Evolutionary conservation across 352 stramenopile species (phyloP).

Genomic region (Globisporangium carolinianum): DNA sequence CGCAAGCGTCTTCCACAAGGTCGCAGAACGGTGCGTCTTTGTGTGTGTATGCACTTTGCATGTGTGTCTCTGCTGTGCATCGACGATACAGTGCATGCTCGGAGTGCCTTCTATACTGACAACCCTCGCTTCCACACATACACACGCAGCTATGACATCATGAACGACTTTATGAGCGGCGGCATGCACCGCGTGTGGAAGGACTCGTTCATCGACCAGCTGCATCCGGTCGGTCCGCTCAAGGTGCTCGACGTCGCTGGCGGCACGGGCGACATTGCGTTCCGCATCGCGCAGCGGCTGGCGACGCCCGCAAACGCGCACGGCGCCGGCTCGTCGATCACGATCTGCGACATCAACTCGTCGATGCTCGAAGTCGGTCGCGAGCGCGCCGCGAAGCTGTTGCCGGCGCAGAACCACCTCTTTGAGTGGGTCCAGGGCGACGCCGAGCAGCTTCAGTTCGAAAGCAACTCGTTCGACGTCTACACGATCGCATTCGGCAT

Average conservation of each 20-base stretch:
- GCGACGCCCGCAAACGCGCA: conserved; percentile 17
- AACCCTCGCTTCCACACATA: too few relatives aligned
- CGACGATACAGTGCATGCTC: too few relatives aligned
- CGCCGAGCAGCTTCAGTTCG: conserved; percentile 94
- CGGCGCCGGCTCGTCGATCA: conserved; percentile 72
- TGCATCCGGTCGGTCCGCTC: conserved; percentile 70
- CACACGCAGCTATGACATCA: conserved; percentile 89
- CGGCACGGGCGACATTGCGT: conserved; percentile 98
- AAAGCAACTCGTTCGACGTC: conserved; percentile 94
- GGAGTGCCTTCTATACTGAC: too few relatives aligned
- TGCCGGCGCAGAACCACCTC: conserved; percentile 47
- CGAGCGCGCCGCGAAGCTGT: conserved; percentile 73
- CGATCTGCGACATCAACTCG: conserved; percentile 98
- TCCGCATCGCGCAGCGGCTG: conserved; percentile 91
- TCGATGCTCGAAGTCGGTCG: conserved; percentile 97
- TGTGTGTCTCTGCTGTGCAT: background rate
- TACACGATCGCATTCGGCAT: conserved; percentile 99
- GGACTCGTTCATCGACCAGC: conserved; percentile 91
- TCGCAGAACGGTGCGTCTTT: conserved; percentile 89
- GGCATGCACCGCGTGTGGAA: conserved; percentile 96
- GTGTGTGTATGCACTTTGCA: background rate
- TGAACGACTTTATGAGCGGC: conserved; percentile 99
- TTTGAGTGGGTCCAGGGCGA: conserved; percentile 94
- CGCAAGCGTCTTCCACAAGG: conserved; percentile 95
- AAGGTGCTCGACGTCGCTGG: conserved; percentile 95